Evolutionary conservation across 169 alveolate species (phyloP), one percentile per base, ranked within the genome.

Genomic region (Babesia bovis): DNA sequence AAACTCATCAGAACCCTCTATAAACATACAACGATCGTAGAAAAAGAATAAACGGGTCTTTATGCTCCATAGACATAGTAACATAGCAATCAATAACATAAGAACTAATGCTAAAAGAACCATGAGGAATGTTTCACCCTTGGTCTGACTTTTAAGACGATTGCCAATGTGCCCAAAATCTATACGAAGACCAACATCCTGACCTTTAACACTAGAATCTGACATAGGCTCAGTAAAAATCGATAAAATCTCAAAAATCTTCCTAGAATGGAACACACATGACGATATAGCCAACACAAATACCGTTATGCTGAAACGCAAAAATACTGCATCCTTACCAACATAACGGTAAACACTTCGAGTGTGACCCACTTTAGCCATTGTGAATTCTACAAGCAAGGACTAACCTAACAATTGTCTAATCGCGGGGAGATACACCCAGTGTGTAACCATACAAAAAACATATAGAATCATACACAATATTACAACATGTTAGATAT

Each of bases 1-100:
- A 42, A 26, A 69, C 28, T 59, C 76, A n/a, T 45, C 68, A 6
- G 87, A 42, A 12, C 87, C 87, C 36, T 67, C 83, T 5, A 33
- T 47, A 52, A 26, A 57, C n/a, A 45, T 23, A 40, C 83, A 79
- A 25, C 60, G 35, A 32, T 42, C 44, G 60, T 59, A 79, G 71
- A 79, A 79, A 23, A 79, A n/a, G 15, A 28, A 28, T 23, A 69
- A 52, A 3, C 58, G 68, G 13, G 66, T 49, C 0, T 45, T 40
- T 5, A 41, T 25, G 38, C 28, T 28, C 83, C 87, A 69, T 19
- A 71, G 15, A 25, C 69, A 38, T 28, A 45, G n/a, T 57, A 69
- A 26, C 49, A 59, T 15, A 21, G 28, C 21, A 10, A 33, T 58
- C 9, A 59, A 53, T 26, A 47, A 15, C 1, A 77, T 33, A 28